A percentile compares a stretch with the other conserved stretches of the same genome.
These are phyloP conservation scores for Kodamaea arcana DNA, from an alignment of 1,139 yeast genomes.

Conservation along the genomic window DNA sequence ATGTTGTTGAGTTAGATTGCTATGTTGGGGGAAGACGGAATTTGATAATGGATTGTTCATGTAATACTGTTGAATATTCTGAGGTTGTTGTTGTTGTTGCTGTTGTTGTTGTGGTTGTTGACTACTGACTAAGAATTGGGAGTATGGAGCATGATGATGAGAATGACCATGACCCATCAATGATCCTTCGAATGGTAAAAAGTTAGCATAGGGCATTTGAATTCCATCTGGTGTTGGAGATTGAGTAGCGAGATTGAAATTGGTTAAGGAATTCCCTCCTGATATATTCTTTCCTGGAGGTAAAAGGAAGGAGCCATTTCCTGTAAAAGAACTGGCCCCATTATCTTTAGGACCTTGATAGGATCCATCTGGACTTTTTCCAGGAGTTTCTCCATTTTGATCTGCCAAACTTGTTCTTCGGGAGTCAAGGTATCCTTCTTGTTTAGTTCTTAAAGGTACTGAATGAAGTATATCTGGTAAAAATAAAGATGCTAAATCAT, in stretches of 20 bases:
- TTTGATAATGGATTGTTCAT: conserved; percentile 4
- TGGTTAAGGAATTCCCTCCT: conserved; percentile 1
- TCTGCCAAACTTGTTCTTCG: neutral
- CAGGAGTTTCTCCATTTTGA: neutral
- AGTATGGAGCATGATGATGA: conserved; percentile 2
- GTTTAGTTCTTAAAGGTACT: conserved; percentile 15
- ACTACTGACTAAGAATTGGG: neutral
- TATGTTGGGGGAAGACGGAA: conserved; percentile 4
- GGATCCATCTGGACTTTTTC: neutral
- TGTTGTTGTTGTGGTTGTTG: conserved; percentile 8
- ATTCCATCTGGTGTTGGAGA: conserved; percentile 1
- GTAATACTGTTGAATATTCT: conserved; percentile 7
- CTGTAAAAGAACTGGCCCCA: neutral
- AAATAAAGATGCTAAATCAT: conserved; percentile 42
- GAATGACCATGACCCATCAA: conserved; percentile 5
- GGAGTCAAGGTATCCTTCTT: conserved; percentile 17
- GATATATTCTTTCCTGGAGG: too few relatives aligned
- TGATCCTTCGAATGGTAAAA: conserved; percentile 8
- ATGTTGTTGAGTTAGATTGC: conserved; percentile 1
- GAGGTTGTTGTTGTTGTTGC: conserved; percentile 7
- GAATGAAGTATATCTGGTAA: conserved; percentile 40
- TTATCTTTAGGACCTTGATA: too few relatives aligned
- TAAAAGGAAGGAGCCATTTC: too few relatives aligned
- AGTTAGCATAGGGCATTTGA: conserved; percentile 8
- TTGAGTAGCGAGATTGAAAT: conserved; percentile 3